Percentiles rank a stretch among this genome's conserved stretches.
These are phyloP conservation scores for Zoysia pacifica DNA, from an alignment of 176 grass and related monocot genomes.

Conservation along the genomic window DNA sequence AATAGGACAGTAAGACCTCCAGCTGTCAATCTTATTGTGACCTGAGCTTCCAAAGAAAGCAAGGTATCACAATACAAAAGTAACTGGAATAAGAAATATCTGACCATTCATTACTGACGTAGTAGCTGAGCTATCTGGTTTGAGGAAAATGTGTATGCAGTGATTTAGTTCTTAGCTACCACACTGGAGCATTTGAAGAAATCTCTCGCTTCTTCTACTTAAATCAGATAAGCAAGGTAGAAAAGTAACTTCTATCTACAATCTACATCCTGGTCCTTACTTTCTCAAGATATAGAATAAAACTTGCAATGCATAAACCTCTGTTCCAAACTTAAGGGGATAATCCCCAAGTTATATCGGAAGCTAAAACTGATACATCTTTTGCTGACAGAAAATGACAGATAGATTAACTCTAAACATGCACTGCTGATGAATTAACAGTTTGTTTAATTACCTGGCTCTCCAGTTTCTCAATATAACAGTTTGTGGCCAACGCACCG, in stretches of 20 bases:
- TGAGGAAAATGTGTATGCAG: slow-evolving; percentile 5
- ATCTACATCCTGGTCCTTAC: background rate
- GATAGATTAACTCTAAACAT: background rate
- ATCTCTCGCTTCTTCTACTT: slow-evolving; percentile 15
- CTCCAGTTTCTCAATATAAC: slow-evolving; percentile 62
- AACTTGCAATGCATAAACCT: background rate
- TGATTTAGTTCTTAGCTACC: background rate
- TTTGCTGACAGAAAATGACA: slow-evolving; percentile 13
- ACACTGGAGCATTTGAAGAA: slow-evolving; percentile 2
- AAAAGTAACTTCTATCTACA: background rate
- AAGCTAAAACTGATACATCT: background rate
- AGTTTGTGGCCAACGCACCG: slow-evolving; percentile 14
- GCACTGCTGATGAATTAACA: background rate
- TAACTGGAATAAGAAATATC: slow-evolving; percentile 10
- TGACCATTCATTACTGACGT: slow-evolving; percentile 30
- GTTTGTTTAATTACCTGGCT: slow-evolving; percentile 47
- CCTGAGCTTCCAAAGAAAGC: slow-evolving; percentile 36
- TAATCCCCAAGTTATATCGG: background rate
- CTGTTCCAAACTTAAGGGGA: background rate
- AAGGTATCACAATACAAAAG: slow-evolving; percentile 36
- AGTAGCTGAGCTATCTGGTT: slow-evolving; percentile 14
- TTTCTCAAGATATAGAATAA: slow-evolving; percentile 3
- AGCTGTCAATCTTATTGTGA: slow-evolving; percentile 31
- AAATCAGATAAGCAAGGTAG: background rate
- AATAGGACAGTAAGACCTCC: slow-evolving; percentile 12